phyloP scores from a whole-genome alignment of 495 filamentous ascomycete species.

The Bombardia bombarda region DNA sequence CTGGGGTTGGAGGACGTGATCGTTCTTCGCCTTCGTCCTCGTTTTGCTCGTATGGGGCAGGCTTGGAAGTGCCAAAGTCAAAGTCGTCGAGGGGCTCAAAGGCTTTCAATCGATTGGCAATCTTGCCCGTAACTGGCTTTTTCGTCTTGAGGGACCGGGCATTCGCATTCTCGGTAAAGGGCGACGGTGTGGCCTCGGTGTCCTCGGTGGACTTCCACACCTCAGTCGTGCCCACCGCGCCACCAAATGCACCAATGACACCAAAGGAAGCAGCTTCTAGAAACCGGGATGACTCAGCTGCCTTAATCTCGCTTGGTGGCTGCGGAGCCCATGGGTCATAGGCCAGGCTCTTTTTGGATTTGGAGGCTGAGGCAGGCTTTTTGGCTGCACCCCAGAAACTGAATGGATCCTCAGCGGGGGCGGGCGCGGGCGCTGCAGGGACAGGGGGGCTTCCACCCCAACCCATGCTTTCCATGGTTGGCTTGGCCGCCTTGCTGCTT shows the following conservation, averaged over 20 bases:
- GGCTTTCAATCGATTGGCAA: constrained; percentile 44
- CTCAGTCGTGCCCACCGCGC: constrained; percentile 9
- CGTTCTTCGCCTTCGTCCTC: constrained; percentile 6
- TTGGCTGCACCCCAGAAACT: constrained; percentile 41
- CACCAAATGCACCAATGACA: constrained; percentile 9
- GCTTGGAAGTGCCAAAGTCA: constrained; percentile 19
- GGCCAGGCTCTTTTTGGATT: constrained; percentile 19
- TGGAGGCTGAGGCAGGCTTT: constrained; percentile 17
- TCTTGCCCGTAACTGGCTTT: constrained; percentile 40
- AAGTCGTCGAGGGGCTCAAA: constrained; percentile 43
- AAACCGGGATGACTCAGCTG: constrained; percentile 35
- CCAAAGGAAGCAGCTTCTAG: constrained; percentile 23
- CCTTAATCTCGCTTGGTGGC: constrained; percentile 21
- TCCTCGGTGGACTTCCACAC: constrained; percentile 26
- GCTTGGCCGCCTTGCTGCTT: too few relatives aligned
- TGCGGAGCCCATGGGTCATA: constrained; percentile 7
- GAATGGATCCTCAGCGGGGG: constrained; percentile 25
- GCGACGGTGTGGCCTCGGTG: neutral
- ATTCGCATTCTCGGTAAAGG: constrained; percentile 19
- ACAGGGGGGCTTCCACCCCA: constrained; percentile 4
- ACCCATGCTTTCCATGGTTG: constrained; percentile 1
- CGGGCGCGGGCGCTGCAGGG: neutral
- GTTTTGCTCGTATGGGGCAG: constrained; percentile 21
- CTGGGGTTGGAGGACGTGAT: constrained; percentile 12
- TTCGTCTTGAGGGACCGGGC: constrained; percentile 16